Conservation (phyloP, 352 stramenopile species). For the Globisporangium paroecandrum region DNA sequence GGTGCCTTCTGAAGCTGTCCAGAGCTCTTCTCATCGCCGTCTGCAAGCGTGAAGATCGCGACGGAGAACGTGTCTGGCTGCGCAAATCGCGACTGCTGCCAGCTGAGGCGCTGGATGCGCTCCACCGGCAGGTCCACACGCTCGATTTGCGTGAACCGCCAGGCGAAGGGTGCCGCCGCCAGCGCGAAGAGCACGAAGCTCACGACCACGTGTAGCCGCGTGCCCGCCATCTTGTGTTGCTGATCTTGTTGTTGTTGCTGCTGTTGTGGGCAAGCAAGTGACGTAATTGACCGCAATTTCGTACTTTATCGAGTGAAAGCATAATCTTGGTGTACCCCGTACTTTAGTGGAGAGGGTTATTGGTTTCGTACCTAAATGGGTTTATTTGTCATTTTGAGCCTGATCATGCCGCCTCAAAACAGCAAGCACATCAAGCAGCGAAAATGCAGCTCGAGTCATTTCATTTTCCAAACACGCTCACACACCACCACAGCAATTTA, state of each 20-base stretch:
- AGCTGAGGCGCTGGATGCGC: conserved; percentile 52
- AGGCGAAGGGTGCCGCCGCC: conserved; percentile 56
- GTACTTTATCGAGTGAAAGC: not conserved
- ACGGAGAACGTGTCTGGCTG: conserved; percentile 16
- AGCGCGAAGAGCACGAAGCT: conserved; percentile 73
- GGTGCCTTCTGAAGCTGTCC: not conserved
- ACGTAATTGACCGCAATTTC: not conserved
- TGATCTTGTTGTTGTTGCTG: not conserved
- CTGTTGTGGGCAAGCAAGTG: not conserved
- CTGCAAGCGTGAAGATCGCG: conserved; percentile 16
- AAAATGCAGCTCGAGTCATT: not conserved
- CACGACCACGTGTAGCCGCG: conserved; percentile 69
- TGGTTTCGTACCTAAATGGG: not conserved
- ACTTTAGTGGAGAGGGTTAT: not conserved
- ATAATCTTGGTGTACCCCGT: not conserved
- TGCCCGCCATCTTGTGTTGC: conserved; percentile 54
- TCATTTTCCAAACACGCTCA: not conserved
- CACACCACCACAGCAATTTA: not conserved
- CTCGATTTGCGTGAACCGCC: conserved; percentile 65
- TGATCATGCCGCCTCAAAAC: not conserved
- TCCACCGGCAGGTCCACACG: conserved; percentile 46
- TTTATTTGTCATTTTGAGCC: conserved; percentile 18
- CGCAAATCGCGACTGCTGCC: conserved; percentile 28
- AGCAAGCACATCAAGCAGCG: not conserved
- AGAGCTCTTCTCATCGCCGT: not conserved